These are phyloP conservation scores for Trebouxia gelatinosa DNA, from an alignment of 163 green algal genomes.

Conservation along the genomic window DNA sequence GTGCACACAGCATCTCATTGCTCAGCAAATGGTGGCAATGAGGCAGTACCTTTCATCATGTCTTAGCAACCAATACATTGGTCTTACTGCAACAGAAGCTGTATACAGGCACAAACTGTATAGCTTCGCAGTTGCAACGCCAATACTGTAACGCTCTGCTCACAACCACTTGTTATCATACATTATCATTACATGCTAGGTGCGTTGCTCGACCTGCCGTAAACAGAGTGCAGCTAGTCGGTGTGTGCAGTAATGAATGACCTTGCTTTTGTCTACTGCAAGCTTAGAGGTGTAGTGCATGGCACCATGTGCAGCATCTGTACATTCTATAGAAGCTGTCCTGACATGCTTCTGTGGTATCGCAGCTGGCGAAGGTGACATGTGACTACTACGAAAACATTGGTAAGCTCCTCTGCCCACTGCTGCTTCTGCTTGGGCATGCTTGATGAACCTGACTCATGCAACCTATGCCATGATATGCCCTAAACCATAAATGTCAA, in stretches of 20 bases:
- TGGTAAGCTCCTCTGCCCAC: background rate
- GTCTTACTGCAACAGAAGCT: background rate
- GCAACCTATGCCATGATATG: background rate
- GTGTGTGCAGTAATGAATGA: background rate
- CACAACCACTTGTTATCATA: no score
- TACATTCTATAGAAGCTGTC: no score
- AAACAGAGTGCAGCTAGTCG: background rate
- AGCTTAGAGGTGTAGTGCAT: background rate
- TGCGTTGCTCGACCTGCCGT: no score
- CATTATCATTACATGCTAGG: no score
- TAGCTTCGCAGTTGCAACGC: no score
- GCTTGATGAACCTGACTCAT: background rate
- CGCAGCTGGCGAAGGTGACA: background rate
- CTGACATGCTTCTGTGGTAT: background rate
- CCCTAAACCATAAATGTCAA: background rate
- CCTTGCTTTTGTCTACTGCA: background rate
- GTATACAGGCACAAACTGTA: no score
- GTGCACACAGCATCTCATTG: background rate
- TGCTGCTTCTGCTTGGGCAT: background rate
- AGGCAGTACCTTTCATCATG: background rate
- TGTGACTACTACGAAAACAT: slow-evolving; percentile 15
- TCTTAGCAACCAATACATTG: background rate
- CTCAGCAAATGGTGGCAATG: background rate
- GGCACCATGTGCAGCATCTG: no score
- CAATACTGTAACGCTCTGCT: no score